Percentiles rank a stretch among this genome's conserved stretches.
phyloP scores from a whole-genome alignment of 371 early-diverging fungal species.

The Lichtheimia ornata region DNA sequence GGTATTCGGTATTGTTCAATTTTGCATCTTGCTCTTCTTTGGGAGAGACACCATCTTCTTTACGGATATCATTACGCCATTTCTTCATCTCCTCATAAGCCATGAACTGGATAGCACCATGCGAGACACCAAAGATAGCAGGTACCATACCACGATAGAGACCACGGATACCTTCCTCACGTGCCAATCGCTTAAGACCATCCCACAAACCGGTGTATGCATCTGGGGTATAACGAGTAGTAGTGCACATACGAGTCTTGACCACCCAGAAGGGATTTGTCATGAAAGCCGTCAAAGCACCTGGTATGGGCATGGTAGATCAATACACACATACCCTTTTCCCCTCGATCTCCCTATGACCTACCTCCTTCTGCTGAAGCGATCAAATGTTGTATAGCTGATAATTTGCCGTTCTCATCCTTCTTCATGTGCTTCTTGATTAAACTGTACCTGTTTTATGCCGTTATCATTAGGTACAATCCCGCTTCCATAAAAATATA shows the following conservation, averaged over 20 bases:
- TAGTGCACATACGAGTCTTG: conserved; percentile 92
- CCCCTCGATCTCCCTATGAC: not conserved
- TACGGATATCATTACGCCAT: conserved; percentile 52
- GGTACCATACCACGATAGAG: conserved; percentile 89
- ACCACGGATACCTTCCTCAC: conserved; percentile 82
- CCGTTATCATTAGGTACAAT: not conserved
- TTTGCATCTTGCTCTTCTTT: conserved; percentile 40
- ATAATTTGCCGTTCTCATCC: conserved; percentile 55
- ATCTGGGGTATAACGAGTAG: conserved; percentile 57
- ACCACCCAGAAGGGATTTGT: conserved; percentile 96
- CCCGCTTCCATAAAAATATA: not conserved
- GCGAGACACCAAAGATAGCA: conserved; percentile 87
- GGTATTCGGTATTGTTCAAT: conserved; percentile 71
- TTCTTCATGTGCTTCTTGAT: conserved; percentile 77
- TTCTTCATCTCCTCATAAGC: conserved; percentile 94
- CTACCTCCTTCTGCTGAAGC: conserved; percentile 81
- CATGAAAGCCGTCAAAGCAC: conserved; percentile 78
- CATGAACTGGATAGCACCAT: conserved; percentile 97
- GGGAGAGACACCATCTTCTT: conserved; percentile 24
- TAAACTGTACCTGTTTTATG: conserved; percentile 60
- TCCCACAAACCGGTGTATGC: conserved; percentile 79
- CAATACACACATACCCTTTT: not conserved
- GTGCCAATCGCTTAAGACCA: conserved; percentile 64
- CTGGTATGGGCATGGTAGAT: conserved; percentile 19
- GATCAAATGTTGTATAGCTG: conserved; percentile 76